Percentiles rank a stretch among this genome's conserved stretches.
phyloP scores from a whole-genome alignment of 139 green algal genomes.

The Chlamydomonas sp. region DNA sequence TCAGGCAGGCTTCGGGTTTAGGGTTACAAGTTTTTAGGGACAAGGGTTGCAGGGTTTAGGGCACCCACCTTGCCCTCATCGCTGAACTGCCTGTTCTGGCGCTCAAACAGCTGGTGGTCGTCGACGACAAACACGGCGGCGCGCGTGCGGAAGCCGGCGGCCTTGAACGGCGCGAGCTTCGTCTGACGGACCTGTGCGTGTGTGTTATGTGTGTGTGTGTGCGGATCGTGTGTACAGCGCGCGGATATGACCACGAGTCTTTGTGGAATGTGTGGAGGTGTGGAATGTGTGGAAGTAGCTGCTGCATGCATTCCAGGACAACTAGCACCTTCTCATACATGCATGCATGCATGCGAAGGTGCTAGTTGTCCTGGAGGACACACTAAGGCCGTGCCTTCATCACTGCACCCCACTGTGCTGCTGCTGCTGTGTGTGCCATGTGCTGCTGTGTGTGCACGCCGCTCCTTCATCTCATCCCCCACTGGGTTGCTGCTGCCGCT shows the following conservation, averaged over 20 bases:
- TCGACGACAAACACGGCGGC: conserved; percentile 17
- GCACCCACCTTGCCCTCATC: conserved; percentile 24
- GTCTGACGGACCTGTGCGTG: neutral
- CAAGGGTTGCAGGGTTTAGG: no score
- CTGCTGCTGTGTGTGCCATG: no score
- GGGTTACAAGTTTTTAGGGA: no score
- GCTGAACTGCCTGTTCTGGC: conserved; percentile 22
- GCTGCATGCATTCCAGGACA: conserved; percentile 1
- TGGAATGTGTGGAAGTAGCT: neutral
- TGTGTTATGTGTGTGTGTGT: no score
- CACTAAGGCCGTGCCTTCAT: no score
- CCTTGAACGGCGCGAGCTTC: conserved; percentile 16
- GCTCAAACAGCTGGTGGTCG: conserved; percentile 11
- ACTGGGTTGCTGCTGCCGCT: no score
- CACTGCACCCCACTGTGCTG: no score
- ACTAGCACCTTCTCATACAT: neutral
- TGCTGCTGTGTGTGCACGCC: no score
- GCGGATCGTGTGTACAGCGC: no score
- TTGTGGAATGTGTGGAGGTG: neutral
- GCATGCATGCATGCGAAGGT: neutral
- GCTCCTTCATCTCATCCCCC: no score
- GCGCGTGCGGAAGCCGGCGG: conserved; percentile 19
- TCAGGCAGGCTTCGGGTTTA: no score
- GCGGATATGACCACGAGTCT: no score
- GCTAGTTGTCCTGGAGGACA: neutral